phyloP scores from a whole-genome alignment of 768 basidiomycete genomes.

The Clitopilus passeckerianus region DNA sequence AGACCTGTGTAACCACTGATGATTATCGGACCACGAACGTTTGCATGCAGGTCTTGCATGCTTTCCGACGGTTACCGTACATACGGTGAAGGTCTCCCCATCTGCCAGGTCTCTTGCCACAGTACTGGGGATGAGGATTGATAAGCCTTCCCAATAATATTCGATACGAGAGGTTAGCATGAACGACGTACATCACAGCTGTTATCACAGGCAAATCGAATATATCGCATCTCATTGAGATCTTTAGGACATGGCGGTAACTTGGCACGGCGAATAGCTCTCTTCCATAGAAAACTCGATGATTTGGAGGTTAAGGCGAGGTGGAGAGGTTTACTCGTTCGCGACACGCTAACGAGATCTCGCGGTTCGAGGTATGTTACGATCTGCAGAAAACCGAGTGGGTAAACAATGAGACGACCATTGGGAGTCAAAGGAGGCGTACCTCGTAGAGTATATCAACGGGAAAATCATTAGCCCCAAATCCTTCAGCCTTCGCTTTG shows the following conservation, averaged over 20 bases:
- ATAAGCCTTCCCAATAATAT: too few species aligned
- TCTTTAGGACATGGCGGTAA: background rate
- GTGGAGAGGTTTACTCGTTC: background rate
- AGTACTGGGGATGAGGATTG: too few species aligned
- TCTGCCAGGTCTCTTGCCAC: too few species aligned
- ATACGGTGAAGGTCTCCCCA: too few species aligned
- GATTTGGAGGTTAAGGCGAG: background rate
- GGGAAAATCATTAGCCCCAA: background rate
- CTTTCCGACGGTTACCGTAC: too few species aligned
- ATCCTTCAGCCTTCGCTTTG: background rate
- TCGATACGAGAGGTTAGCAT: background rate
- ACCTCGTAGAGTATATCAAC: background rate
- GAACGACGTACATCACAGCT: background rate
- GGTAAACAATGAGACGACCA: too few species aligned
- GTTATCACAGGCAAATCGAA: background rate
- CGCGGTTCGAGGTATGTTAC: background rate
- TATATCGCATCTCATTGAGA: background rate
- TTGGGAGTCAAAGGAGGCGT: background rate
- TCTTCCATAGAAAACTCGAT: background rate
- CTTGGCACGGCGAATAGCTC: background rate
- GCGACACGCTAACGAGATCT: background rate
- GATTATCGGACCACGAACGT: too few species aligned
- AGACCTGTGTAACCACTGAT: too few species aligned
- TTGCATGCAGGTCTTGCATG: too few species aligned
- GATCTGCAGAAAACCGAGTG: background rate